Evolutionary conservation across 306 rosid genomes (phyloP).

Genomic region (Cucurbita maxima): DNA sequence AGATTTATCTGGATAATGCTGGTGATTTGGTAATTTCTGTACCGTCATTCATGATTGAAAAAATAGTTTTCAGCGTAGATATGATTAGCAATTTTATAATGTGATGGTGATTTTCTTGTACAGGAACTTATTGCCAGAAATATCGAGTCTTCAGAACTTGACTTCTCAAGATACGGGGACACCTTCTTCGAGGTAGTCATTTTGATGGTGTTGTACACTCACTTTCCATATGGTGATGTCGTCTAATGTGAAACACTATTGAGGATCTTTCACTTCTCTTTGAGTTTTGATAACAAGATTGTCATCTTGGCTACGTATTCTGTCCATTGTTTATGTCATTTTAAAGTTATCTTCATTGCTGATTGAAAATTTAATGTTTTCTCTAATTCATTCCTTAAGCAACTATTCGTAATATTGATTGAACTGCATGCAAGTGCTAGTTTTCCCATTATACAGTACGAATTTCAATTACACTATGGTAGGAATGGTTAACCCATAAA

Average conservation of each 20-base stretch:
- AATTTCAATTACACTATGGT: not conserved
- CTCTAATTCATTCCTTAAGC: not conserved
- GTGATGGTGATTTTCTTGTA: constrained; percentile 11
- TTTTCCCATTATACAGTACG: not conserved
- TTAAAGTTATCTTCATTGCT: not conserved
- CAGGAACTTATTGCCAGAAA: constrained; percentile 86
- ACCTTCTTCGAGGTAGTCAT: constrained; percentile 83
- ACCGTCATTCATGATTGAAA: not conserved
- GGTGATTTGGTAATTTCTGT: constrained; percentile 82
- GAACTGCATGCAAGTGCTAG: not conserved
- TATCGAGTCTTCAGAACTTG: constrained; percentile 78
- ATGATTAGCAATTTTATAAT: not conserved
- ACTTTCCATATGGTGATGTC: not conserved
- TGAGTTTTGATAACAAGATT: not conserved
- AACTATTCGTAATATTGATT: not conserved
- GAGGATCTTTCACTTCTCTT: not conserved
- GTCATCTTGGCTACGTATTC: not conserved
- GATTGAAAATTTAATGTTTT: not conserved
- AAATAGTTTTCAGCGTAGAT: not conserved
- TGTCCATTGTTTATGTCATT: not conserved
- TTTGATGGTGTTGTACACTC: not conserved
- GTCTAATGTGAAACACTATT: not conserved
- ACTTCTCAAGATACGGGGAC: constrained; percentile 98
- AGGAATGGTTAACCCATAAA: not conserved
- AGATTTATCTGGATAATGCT: constrained; percentile 99